Evolutionary conservation across 1,284 basidiomycete genomes (phyloP).

Genomic region (Chalciporus sp.): DNA sequence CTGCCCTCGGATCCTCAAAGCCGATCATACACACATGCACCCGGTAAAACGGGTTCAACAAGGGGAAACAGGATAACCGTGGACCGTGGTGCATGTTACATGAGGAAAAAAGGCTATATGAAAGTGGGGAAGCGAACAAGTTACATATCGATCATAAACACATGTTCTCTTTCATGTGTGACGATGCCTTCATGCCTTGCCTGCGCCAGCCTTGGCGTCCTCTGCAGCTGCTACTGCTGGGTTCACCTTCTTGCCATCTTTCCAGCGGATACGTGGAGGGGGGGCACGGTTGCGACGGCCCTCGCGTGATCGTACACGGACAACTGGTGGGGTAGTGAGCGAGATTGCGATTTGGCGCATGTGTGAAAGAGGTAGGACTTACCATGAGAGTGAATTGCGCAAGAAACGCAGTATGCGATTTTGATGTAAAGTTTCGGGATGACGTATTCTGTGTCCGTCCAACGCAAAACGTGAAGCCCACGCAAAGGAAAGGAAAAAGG

Average conservation of each 20-base stretch:
- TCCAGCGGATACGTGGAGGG: constrained; percentile 95
- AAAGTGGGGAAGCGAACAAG: background rate
- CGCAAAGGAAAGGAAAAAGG: background rate
- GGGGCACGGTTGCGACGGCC: constrained; percentile 95
- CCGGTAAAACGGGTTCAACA: too few relatives aligned
- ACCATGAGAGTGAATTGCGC: constrained; percentile 99
- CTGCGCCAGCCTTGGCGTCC: constrained; percentile 54
- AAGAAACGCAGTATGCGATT: constrained; percentile 98
- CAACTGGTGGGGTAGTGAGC: constrained; percentile 53
- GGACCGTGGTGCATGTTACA: too few relatives aligned
- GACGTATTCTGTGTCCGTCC: constrained; percentile 75
- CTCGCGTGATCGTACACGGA: constrained; percentile 93
- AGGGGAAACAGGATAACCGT: too few relatives aligned
- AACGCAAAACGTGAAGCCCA: background rate
- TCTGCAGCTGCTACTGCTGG: constrained; percentile 78
- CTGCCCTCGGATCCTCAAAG: too few relatives aligned
- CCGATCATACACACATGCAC: too few relatives aligned
- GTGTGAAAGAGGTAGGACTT: constrained; percentile 28
- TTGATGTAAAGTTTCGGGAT: constrained; percentile 99
- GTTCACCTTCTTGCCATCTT: constrained; percentile 97
- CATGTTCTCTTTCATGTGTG: background rate
- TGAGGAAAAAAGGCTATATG: too few relatives aligned
- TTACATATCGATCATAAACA: background rate
- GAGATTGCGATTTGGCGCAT: too few relatives aligned
- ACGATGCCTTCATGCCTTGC: constrained; percentile 42